Conservation (phyloP, 768 basidiomycete genomes). For the Suillus ampliporus region DNA sequence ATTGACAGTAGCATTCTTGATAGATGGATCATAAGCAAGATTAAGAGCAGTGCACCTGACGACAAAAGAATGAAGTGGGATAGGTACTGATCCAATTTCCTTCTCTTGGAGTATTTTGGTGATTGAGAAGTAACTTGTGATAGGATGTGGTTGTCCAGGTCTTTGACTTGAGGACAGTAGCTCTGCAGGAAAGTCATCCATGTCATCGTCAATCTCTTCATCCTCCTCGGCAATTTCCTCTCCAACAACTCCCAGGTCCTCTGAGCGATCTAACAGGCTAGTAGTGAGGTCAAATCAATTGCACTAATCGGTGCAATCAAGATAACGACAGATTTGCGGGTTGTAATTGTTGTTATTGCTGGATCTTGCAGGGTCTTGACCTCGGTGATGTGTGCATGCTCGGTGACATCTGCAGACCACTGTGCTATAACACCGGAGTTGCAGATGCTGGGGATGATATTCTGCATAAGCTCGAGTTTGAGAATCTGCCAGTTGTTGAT, state of each 20-base stretch:
- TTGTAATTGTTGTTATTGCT: no score
- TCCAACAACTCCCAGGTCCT: conserved; percentile 32
- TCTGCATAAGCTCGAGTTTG: no score
- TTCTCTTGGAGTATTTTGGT: neutral
- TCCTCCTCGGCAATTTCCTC: neutral
- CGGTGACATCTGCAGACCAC: no score
- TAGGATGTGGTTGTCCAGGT: neutral
- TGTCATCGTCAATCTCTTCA: conserved; percentile 14
- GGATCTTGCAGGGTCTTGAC: no score
- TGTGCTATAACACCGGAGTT: no score
- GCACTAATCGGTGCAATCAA: neutral
- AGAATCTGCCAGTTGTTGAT: no score
- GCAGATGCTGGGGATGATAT: no score
- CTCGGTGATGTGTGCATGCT: no score
- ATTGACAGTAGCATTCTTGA: conserved; percentile 25
- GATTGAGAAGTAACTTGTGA: neutral
- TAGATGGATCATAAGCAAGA: conserved; percentile 27
- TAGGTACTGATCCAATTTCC: neutral
- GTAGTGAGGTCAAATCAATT: neutral
- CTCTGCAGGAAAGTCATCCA: neutral
- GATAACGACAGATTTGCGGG: no score
- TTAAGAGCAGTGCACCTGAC: conserved; percentile 26
- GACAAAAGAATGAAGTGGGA: conserved; percentile 21
- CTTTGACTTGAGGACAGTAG: neutral
- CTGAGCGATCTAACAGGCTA: conserved; percentile 24